Evolutionary conservation across 345 rosid genomes (phyloP), one percentile per base, ranked within the genome.

Genomic region (Draba incana): DNA sequence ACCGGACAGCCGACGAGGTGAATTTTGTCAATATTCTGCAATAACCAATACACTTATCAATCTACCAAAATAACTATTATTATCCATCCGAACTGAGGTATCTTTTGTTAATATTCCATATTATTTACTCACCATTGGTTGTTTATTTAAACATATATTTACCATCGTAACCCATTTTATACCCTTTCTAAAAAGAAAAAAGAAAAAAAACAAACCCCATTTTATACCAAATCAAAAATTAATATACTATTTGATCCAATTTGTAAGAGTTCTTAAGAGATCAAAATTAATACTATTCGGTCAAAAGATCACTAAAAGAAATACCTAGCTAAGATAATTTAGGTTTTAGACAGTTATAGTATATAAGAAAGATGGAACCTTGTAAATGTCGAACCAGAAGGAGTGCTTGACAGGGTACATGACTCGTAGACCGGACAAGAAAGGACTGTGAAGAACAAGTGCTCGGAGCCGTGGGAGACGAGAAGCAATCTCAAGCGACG

Each of bases 11-110:
- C 74, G 35, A 93, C 83, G 0, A 76, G 82, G 2, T 82, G 88
- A 47, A 93, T 88, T 78, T 93, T 93, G 52, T 90, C 96, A 54
- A 90, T 84, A 38, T 93, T 93, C 92, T 89, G 86, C 70, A 64
- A 13, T 46, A 54, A 8, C 7, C 20, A 39, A 38, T 52, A 51
- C 9, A 20, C 8, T 62, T 16, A 28, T 43, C 39, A 71, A 15
- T 62, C 20, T 31, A 10, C 27, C 38, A 38, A 68, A 70, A 20
- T 0, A 20, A 20, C 20, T 0, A 20, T 20, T 20, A 20, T 20
- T 20, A 20, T 20, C 1, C 20, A 20, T 20, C 20, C 20, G 0
- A 43, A 24, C 13, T 48, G 33, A 13, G 38, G 10, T 52, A 42
- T 20, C 3, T 9, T 20, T 23, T 20, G 13, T 23, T 47, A 47